Evolutionary conservation across 31 red algal species (phyloP).

Genomic region (Porphyra umbilicalis): DNA sequence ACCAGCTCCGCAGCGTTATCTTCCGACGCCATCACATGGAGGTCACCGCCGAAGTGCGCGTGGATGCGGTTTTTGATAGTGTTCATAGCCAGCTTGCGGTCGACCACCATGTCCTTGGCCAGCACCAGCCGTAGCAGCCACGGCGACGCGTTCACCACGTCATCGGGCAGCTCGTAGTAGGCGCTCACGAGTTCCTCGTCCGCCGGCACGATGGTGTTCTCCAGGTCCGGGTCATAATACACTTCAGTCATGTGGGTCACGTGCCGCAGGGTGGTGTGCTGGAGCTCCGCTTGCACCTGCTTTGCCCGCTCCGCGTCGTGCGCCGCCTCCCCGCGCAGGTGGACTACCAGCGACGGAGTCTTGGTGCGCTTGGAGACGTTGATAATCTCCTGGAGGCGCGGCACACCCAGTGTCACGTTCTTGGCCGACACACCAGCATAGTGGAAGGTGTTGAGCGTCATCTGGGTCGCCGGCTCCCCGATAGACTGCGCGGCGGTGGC

Average conservation of each 20-base stretch:
- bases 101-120: constrained; percentile 76
- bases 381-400: constrained; percentile 96
- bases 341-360: constrained; percentile 91
- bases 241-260: constrained; percentile 85
- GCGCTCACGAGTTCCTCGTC: constrained; percentile 81
- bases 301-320: constrained; percentile 80
- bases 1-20: constrained; percentile 94
- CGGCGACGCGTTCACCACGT: constrained; percentile 42
- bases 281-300: constrained; percentile 72
- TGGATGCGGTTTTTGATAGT: constrained; percentile 55
- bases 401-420: constrained; percentile 99
- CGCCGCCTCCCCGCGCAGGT: constrained; percentile 50
- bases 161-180: constrained; percentile 80
- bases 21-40: constrained; percentile 81
- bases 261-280: constrained; percentile 86
- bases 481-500: constrained; percentile 95
- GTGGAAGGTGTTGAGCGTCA: constrained; percentile 99
- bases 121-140: constrained; percentile 86
- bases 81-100: constrained; percentile 79
- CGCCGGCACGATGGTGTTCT: constrained; percentile 71
- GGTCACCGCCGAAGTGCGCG: constrained; percentile 77
- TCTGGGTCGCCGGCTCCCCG: constrained; percentile 97
- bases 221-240: constrained; percentile 90
- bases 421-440: constrained; percentile 98
- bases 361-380: constrained; percentile 92